A percentile compares a stretch with the other conserved stretches of the same genome.
These are phyloP conservation scores for Colletotrichum agaves DNA, from an alignment of 2,329 filamentous ascomycete genomes.

Conservation along the genomic window DNA sequence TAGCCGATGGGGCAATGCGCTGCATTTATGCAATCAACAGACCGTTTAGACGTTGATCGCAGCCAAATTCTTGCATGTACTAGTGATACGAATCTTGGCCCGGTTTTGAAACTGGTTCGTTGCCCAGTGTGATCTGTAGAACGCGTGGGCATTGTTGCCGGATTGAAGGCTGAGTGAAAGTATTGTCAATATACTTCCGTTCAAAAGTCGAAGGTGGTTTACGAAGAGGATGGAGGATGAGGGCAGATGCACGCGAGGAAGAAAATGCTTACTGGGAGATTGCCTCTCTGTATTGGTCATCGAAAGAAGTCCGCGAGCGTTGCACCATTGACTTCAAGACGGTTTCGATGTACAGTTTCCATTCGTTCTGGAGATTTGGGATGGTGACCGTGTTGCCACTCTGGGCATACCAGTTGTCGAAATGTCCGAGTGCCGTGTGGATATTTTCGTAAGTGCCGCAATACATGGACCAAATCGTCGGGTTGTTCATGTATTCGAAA, in stretches of 20 bases:
- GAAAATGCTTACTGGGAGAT: not conserved
- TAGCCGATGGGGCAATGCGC: not conserved
- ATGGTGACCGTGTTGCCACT: not conserved
- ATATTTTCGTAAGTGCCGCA: not conserved
- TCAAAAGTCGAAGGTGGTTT: not conserved
- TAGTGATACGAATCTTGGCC: not conserved
- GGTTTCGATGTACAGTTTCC: not conserved
- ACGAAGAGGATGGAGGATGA: not conserved
- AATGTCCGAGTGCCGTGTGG: not conserved
- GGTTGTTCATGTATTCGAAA: not conserved
- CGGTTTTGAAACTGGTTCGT: not conserved
- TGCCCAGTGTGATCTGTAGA: not conserved
- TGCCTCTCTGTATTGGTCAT: not conserved
- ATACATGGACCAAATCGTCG: not conserved
- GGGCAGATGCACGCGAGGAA: not conserved
- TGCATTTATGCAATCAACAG: not conserved
- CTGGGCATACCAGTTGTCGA: not conserved
- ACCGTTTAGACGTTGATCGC: not conserved
- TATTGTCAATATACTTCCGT: not conserved
- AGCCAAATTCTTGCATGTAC: not conserved
- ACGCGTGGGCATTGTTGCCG: not conserved
- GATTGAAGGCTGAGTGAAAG: not conserved
- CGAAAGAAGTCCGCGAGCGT: not conserved
- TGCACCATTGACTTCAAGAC: not conserved
- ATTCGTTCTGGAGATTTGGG: not conserved